phyloP scores from a whole-genome alignment of 352 stramenopile species.

The Lagenidium giganteum region DNA sequence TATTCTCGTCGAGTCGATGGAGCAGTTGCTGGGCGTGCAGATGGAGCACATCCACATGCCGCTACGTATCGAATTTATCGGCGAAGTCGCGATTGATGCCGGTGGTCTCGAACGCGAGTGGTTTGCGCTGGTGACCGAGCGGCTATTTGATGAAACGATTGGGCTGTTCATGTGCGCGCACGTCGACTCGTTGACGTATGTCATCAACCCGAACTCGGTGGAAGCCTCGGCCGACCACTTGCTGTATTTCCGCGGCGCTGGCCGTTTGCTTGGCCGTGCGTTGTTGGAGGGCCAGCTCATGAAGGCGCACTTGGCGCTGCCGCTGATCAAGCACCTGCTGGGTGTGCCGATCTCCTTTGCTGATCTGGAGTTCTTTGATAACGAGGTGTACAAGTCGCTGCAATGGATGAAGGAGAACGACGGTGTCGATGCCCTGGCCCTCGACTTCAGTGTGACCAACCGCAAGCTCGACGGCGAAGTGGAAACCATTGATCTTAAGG shows the following conservation, averaged over 20 bases:
- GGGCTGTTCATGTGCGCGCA: constrained; percentile 85
- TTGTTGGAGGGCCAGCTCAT: constrained; percentile 94
- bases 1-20: constrained; percentile 83
- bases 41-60: constrained; percentile 87
- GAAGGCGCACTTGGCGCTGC: constrained; percentile 76
- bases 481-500: constrained; percentile 79
- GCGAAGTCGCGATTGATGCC: constrained; percentile 86
- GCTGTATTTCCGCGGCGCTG: constrained; percentile 96
- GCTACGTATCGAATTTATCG: constrained; percentile 86
- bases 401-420: constrained; percentile 85
- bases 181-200: constrained; percentile 73
- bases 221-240: constrained; percentile 92
- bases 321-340: constrained; percentile 82
- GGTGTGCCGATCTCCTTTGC: constrained; percentile 84
- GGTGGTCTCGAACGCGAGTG: constrained; percentile 88
- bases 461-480: constrained; percentile 70
- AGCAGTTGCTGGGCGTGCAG: constrained; percentile 74
- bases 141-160: constrained; percentile 84
- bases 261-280: constrained; percentile 93
- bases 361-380: constrained; percentile 88
- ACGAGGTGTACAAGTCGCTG: constrained; percentile 79
- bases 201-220: constrained; percentile 80
- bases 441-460: constrained; percentile 84
- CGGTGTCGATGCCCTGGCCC: constrained; percentile 60
- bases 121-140: constrained; percentile 80